These are phyloP conservation scores for Botrytis medusae DNA, from an alignment of 2,329 filamentous ascomycete genomes.

Conservation along the genomic window DNA sequence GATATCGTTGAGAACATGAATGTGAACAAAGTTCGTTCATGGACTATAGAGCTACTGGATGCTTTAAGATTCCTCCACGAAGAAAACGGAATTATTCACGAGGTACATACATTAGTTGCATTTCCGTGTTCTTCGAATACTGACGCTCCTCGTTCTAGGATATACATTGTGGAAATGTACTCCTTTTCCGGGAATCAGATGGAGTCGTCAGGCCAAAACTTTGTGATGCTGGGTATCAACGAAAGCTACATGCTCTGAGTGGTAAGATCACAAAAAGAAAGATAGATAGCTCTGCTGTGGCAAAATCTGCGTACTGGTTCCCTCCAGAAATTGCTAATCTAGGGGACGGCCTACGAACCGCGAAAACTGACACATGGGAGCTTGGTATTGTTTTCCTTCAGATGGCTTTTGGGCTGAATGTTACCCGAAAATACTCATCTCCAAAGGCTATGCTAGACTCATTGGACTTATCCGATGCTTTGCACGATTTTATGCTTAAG, in stretches of 20 bases:
- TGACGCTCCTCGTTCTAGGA: conserved; percentile 42
- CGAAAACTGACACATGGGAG: conserved; percentile 93
- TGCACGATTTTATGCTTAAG: conserved; percentile 77
- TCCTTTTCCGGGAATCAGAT: conserved; percentile 68
- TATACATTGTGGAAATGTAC: conserved; percentile 76
- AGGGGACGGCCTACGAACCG: conserved; percentile 62
- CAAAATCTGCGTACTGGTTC: conserved; percentile 79
- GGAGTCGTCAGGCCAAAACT: conserved; percentile 73
- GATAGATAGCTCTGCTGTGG: conserved; percentile 55
- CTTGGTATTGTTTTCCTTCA: conserved; percentile 89
- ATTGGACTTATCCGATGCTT: conserved; percentile 67
- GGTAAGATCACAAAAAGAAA: conserved; percentile 55
- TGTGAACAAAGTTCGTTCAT: conserved; percentile 75
- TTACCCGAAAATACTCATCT: conserved; percentile 74
- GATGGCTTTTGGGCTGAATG: conserved; percentile 85
- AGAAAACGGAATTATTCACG: conserved; percentile 76
- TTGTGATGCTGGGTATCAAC: conserved; percentile 70
- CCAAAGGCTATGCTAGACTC: conserved; percentile 72
- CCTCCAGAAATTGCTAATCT: conserved; percentile 71
- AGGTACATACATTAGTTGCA: conserved; percentile 38
- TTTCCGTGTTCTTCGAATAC: background rate
- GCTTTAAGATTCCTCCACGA: conserved; percentile 82
- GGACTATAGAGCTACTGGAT: conserved; percentile 90
- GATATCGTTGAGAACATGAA: conserved; percentile 74
- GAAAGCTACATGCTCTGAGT: conserved; percentile 62